Evolutionary conservation across 2,329 filamentous ascomycete genomes (phyloP).

Genomic region (Podosphaera xanthii): DNA sequence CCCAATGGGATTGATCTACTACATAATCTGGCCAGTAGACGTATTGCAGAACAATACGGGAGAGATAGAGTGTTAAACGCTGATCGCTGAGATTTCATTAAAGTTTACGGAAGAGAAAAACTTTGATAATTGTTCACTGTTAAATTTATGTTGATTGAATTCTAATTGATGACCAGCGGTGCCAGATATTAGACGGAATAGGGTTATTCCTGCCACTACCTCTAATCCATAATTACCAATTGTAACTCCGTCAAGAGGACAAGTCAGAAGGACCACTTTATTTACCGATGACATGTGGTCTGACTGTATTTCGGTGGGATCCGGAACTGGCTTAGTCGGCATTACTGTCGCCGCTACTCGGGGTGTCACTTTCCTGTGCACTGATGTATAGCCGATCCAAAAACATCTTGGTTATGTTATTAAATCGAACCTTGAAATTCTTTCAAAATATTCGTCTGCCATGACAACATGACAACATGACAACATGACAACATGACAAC

Average conservation of each 20-base stretch:
- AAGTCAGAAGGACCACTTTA: too few species aligned
- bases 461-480: slow-evolving; percentile 34
- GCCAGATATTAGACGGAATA: slow-evolving; percentile 36
- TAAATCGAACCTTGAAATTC: slow-evolving; percentile 30
- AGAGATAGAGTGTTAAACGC: slow-evolving; percentile 29
- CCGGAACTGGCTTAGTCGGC: slow-evolving; percentile 79
- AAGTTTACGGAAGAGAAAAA: neutral
- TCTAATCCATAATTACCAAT: slow-evolving; percentile 6
- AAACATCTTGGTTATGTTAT: slow-evolving; percentile 60
- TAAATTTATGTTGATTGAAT: neutral
- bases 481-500: slow-evolving; percentile 35
- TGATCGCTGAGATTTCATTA: neutral
- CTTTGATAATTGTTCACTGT: neutral
- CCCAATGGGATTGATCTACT: slow-evolving; percentile 43
- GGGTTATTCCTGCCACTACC: slow-evolving; percentile 27
- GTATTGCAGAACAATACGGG: slow-evolving; percentile 71
- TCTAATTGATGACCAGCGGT: slow-evolving; percentile 23
- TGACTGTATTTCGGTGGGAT: slow-evolving; percentile 12
- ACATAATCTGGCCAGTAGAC: slow-evolving; percentile 57
- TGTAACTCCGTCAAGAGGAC: too few species aligned
- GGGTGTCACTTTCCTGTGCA: slow-evolving; percentile 44
- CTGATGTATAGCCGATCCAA: slow-evolving; percentile 66
- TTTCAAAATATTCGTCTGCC: slow-evolving; percentile 32
- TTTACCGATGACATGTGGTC: too few species aligned
- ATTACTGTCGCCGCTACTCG: slow-evolving; percentile 59